phyloP scores from a whole-genome alignment of 495 filamentous ascomycete genomes.

The Trichoderma reesei region DNA sequence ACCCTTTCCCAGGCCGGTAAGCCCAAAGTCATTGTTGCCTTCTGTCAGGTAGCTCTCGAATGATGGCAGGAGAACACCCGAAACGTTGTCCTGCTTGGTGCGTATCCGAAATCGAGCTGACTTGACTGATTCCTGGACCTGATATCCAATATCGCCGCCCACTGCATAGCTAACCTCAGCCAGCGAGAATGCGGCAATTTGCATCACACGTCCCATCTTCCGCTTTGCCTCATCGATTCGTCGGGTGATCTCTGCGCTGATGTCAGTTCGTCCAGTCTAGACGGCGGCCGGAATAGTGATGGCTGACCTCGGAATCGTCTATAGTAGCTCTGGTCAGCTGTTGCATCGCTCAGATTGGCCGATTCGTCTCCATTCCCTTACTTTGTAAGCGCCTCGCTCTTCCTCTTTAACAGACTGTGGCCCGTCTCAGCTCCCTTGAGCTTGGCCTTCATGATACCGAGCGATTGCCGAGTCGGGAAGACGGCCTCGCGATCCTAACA shows the following conservation, averaged over 20 bases:
- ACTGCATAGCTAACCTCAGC: constrained; percentile 98
- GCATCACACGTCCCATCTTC: constrained; percentile 99
- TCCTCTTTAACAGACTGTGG: constrained; percentile 79
- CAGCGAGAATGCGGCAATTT: constrained; percentile 94
- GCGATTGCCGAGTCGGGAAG: constrained; percentile 94
- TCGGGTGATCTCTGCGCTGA: constrained; percentile 69
- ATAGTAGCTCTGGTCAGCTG: constrained; percentile 9
- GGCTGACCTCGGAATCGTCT: constrained; percentile 77
- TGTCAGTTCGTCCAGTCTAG: constrained; percentile 8
- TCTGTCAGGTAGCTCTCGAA: constrained; percentile 86
- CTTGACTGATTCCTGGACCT: constrained; percentile 93
- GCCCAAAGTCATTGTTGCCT: constrained; percentile 87
- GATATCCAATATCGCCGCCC: constrained; percentile 90
- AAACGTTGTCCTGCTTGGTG: constrained; percentile 97
- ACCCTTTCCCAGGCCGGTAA: constrained; percentile 94
- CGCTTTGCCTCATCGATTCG: constrained; percentile 98
- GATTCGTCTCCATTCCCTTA: constrained; percentile 23
- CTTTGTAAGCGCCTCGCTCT: constrained; percentile 90
- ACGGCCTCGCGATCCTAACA: constrained; percentile 77
- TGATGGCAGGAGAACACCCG: constrained; percentile 82
- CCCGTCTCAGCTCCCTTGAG: constrained; percentile 92
- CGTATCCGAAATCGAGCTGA: constrained; percentile 83
- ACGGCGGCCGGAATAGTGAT: constrained; percentile 11
- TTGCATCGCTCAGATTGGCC: not conserved
- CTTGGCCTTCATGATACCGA: constrained; percentile 96